These are phyloP conservation scores for Populus tomentosa DNA, from an alignment of 441 rosid genomes.

Conservation along the genomic window DNA sequence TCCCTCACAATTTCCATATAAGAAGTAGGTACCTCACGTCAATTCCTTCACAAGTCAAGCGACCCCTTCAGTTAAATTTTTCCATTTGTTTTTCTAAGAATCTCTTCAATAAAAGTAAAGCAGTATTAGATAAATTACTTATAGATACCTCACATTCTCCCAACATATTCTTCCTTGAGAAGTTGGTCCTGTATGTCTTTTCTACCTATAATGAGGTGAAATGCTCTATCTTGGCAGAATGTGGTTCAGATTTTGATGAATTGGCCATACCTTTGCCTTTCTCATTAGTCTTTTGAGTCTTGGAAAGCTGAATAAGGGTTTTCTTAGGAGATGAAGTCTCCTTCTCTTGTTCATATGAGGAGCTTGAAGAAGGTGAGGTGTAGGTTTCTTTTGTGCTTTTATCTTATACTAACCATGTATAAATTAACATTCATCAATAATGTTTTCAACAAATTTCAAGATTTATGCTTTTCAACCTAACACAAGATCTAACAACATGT, in stretches of 20 bases:
- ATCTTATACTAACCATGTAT: too few relatives aligned
- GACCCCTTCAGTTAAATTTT: background rate
- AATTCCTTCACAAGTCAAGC: too few relatives aligned
- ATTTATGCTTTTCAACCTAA: too few relatives aligned
- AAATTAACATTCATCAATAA: too few relatives aligned
- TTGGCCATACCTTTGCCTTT: background rate
- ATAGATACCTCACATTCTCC: background rate
- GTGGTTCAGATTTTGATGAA: background rate
- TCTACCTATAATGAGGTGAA: background rate
- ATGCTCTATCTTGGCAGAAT: background rate
- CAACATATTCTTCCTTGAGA: background rate
- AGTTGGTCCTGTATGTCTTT: background rate
- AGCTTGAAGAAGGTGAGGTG: background rate
- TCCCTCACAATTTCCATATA: background rate
- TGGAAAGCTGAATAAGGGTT: background rate
- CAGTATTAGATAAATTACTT: background rate
- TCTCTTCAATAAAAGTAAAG: background rate
- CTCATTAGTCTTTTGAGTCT: background rate
- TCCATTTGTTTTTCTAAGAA: too few relatives aligned
- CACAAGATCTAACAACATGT: too few relatives aligned
- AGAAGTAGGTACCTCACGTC: fast-evolving
- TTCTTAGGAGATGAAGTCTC: background rate
- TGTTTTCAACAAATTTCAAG: too few relatives aligned
- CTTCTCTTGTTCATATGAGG: background rate
- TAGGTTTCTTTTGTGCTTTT: background rate